phyloP scores from a whole-genome alignment of 2,329 filamentous ascomycete species.

The Fusarium phyllophilum region DNA sequence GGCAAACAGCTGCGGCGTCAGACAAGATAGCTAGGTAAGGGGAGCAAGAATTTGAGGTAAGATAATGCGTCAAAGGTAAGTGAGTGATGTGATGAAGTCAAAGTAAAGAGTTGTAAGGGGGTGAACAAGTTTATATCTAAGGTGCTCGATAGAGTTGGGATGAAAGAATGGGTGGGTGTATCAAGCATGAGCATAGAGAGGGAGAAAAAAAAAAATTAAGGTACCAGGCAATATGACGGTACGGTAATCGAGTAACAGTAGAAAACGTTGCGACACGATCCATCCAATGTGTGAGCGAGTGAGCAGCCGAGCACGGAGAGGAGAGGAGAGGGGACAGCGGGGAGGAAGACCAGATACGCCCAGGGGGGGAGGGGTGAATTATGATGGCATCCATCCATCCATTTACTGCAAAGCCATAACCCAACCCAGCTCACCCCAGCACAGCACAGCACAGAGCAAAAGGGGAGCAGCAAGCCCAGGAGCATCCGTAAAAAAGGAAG shows the following conservation, averaged over 20 bases:
- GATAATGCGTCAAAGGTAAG: neutral
- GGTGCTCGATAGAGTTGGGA: neutral
- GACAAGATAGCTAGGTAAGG: neutral
- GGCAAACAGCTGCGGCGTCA: neutral
- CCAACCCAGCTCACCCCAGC: neutral
- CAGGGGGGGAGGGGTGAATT: neutral
- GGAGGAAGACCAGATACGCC: neutral
- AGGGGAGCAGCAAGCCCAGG: neutral
- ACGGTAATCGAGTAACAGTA: neutral
- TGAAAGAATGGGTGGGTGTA: neutral
- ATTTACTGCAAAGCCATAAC: neutral
- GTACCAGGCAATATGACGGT: neutral
- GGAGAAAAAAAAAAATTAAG: neutral
- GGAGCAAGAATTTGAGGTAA: neutral
- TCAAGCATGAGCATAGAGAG: neutral
- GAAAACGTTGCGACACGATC: neutral
- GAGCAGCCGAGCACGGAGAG: neutral
- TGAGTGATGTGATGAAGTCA: neutral
- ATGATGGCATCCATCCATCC: neutral
- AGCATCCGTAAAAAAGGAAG: neutral
- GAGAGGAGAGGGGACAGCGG: neutral
- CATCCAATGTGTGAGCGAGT: neutral
- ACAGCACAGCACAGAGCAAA: neutral
- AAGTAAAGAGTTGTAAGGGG: neutral
- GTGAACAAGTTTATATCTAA: neutral